Conservation (phyloP, 257 asterid genomes). For the Linaria vulgaris region DNA sequence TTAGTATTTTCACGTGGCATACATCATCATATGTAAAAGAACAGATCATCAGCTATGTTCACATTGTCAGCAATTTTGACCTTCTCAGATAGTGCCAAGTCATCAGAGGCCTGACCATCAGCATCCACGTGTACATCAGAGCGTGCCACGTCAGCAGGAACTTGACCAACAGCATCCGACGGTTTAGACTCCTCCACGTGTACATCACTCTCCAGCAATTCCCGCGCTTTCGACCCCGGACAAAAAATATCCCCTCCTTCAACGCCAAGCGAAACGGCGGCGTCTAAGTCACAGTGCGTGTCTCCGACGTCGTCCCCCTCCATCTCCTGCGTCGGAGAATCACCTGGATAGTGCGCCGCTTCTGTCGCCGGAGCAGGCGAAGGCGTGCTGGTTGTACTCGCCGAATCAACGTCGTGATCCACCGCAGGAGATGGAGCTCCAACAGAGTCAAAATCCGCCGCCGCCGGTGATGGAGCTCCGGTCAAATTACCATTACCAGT, state of each 20-base stretch:
- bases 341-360: not conserved
- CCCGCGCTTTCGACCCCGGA: slow-evolving; percentile 34
- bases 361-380: slow-evolving; percentile 17
- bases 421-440: slow-evolving; percentile 11
- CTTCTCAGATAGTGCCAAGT: slow-evolving; percentile 26
- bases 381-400: slow-evolving; percentile 11
- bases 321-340: slow-evolving; percentile 27
- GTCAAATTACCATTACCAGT: no score
- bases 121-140: slow-evolving; percentile 24
- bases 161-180: slow-evolving; percentile 28
- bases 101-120: slow-evolving; percentile 17
- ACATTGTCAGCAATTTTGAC: no score
- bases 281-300: slow-evolving; percentile 33
- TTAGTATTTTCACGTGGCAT: slow-evolving; percentile 23
- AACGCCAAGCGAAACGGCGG: slow-evolving; percentile 27
- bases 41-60: slow-evolving; percentile 64
- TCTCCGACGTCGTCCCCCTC: slow-evolving; percentile 8
- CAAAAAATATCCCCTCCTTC: slow-evolving; percentile 61
- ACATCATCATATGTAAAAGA: slow-evolving; percentile 40
- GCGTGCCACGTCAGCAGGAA: slow-evolving; percentile 13
- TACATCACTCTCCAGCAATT: slow-evolving; percentile 24
- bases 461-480: slow-evolving; percentile 21
- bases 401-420: not conserved
- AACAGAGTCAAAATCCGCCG: not conserved
- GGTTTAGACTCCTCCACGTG: slow-evolving; percentile 37